These are phyloP conservation scores for Botryotinia narcissicola DNA, from an alignment of 2,329 filamentous ascomycete species.

Conservation along the genomic window DNA sequence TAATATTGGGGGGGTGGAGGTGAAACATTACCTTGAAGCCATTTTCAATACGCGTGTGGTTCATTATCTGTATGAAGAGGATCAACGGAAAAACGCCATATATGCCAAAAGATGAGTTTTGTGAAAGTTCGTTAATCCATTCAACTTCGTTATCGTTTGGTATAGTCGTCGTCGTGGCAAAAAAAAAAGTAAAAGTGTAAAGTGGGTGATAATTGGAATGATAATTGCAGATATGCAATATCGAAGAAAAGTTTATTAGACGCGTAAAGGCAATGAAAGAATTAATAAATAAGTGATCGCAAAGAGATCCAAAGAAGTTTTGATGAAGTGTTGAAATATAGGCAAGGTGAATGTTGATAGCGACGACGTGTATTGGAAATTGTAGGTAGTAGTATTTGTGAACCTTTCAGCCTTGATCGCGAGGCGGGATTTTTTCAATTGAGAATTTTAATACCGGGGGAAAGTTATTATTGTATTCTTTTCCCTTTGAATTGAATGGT, in stretches of 20 bases:
- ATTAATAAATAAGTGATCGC: not conserved
- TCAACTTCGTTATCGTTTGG: constrained; percentile 1
- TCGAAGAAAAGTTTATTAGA: not conserved
- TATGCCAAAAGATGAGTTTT: constrained; percentile 9
- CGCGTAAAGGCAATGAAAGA: not conserved
- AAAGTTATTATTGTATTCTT: not conserved
- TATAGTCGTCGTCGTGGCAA: not conserved
- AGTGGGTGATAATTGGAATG: not conserved
- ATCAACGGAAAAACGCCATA: constrained; percentile 23
- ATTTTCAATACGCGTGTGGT: constrained; percentile 32
- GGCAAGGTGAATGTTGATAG: not conserved
- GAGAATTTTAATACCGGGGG: not conserved
- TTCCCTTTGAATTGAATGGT: not conserved
- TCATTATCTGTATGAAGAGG: constrained; percentile 31
- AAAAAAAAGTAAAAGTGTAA: not conserved
- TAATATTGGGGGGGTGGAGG: not conserved
- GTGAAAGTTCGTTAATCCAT: constrained; percentile 10
- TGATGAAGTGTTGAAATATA: not conserved
- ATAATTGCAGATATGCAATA: not conserved
- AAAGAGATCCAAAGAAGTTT: not conserved
- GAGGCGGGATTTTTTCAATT: constrained; percentile 1
- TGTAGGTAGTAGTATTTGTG: not conserved
- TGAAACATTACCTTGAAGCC: constrained; percentile 39
- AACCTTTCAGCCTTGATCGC: constrained; percentile 7
- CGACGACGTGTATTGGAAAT: not conserved